phyloP scores from a whole-genome alignment of 2,329 filamentous ascomycete genomes.

The Chaetomiaceae sp. region DNA sequence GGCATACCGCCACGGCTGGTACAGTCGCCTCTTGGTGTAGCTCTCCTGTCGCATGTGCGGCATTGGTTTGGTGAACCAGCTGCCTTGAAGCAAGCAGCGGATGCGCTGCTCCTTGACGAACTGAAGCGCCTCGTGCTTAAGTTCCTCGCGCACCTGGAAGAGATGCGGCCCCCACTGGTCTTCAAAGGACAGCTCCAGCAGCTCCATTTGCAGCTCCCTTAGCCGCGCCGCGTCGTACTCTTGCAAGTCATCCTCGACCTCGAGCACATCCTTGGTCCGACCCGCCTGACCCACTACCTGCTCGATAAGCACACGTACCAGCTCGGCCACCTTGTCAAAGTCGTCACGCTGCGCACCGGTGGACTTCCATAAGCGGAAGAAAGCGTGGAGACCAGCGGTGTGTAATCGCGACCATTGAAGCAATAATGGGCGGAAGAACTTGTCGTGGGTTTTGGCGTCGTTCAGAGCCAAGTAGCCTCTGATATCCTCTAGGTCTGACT shows the following conservation, averaged over 20 bases:
- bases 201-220: constrained; percentile 86
- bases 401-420: constrained; percentile 93
- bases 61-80: constrained; percentile 69
- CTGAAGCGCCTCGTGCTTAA: constrained; percentile 85
- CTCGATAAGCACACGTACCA: constrained; percentile 85
- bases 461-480: constrained; percentile 73
- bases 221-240: constrained; percentile 77
- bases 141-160: constrained; percentile 81
- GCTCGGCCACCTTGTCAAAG: constrained; percentile 87
- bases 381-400: constrained; percentile 76
- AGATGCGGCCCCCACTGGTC: constrained; percentile 92
- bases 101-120: constrained; percentile 98
- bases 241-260: constrained; percentile 83
- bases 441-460: constrained; percentile 73
- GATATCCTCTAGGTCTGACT: constrained; percentile 71
- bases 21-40: constrained; percentile 36
- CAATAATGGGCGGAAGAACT: constrained; percentile 78
- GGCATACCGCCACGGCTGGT: constrained; percentile 71
- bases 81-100: constrained; percentile 78
- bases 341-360: constrained; percentile 81
- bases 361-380: constrained; percentile 88
- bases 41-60: constrained; percentile 39
- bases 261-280: constrained; percentile 76
- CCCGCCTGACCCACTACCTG: constrained; percentile 80
- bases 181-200: constrained; percentile 86